Conservation (phyloP, 108 stramenopile species). For the Nitzschia sp. region DNA sequence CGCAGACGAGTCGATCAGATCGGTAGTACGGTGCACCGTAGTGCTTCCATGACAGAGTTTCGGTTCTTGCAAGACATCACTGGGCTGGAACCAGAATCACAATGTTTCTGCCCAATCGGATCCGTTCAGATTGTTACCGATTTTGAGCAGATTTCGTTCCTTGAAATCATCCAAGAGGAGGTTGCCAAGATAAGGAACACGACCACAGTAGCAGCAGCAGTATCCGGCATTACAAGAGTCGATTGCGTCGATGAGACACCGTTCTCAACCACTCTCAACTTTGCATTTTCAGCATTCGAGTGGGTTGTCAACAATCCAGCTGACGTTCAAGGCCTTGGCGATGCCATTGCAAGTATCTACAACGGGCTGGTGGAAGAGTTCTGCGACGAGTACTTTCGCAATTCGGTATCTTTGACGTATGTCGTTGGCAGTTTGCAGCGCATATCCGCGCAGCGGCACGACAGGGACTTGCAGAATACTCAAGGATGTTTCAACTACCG, state of each 20-base stretch:
- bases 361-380: not conserved
- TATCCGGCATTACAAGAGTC: not conserved
- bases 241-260: not conserved
- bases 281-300: not conserved
- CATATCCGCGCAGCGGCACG: not conserved
- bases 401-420: not conserved
- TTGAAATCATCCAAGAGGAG: not conserved
- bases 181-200: not conserved
- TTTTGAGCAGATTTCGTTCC: not conserved
- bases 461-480: not conserved
- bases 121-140: not conserved
- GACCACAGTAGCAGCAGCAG: not conserved
- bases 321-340: not conserved
- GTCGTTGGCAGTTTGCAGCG: not conserved
- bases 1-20: not conserved
- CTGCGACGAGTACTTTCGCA: constrained; percentile 1
- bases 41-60: not conserved
- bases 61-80: not conserved
- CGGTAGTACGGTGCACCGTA: not conserved
- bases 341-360: not conserved
- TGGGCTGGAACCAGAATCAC: not conserved
- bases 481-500: not conserved
- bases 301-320: not conserved
- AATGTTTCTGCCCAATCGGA: not conserved
- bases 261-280: not conserved